phyloP scores from a whole-genome alignment of 495 filamentous ascomycete species.

The Oidiodendron maius region DNA sequence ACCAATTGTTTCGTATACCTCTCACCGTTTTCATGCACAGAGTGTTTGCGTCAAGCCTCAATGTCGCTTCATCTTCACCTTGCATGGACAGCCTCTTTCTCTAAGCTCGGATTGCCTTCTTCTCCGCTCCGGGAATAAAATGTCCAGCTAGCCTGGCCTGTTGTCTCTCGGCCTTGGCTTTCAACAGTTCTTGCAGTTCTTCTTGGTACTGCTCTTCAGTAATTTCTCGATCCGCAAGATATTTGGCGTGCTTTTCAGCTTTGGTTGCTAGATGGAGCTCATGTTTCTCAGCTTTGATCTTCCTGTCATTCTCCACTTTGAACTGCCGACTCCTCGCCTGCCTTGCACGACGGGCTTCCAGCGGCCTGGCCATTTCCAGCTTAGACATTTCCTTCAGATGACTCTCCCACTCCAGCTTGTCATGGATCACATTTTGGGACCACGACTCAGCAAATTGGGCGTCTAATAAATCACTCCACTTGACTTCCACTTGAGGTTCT shows the following conservation, averaged over 20 bases:
- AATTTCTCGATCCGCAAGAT: not conserved
- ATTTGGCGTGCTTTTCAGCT: not conserved
- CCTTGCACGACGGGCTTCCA: not conserved
- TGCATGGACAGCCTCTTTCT: not conserved
- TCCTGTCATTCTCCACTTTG: not conserved
- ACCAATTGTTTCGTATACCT: too few relatives aligned
- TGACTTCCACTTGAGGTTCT: constrained; percentile 42
- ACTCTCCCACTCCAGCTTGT: constrained; percentile 29
- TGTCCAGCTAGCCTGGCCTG: not conserved
- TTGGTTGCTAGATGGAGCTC: not conserved
- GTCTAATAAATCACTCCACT: constrained; percentile 66
- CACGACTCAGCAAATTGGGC: constrained; percentile 60
- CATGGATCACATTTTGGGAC: constrained; percentile 64
- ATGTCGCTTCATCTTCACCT: too few relatives aligned
- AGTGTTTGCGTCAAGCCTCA: too few relatives aligned
- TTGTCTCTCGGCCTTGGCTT: not conserved
- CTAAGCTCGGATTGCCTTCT: not conserved
- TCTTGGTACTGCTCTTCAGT: not conserved
- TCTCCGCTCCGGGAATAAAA: not conserved
- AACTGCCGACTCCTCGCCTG: not conserved
- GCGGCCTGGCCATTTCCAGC: not conserved
- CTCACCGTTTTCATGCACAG: too few relatives aligned
- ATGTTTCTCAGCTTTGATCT: not conserved
- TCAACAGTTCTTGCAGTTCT: not conserved
- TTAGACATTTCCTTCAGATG: not conserved